Evolutionary conservation across 306 rosid species (phyloP).

Genomic region (Cucumis hystrix): DNA sequence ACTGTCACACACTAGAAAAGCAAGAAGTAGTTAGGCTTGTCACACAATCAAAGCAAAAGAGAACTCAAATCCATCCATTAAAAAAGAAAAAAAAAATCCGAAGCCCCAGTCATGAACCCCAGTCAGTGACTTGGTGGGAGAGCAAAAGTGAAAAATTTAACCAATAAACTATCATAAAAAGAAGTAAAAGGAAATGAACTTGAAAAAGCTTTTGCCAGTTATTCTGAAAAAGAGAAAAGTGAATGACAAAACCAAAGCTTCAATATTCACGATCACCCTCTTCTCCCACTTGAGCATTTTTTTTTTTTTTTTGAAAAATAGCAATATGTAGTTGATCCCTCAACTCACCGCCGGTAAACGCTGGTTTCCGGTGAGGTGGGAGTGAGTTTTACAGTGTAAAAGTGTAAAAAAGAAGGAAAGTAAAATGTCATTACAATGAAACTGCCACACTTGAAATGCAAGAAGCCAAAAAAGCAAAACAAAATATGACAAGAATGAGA

Average conservation of each 20-base stretch:
- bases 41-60: constrained; percentile 1
- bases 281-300: background rate
- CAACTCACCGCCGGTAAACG: background rate
- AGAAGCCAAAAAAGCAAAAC: background rate
- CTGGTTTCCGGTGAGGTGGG: background rate
- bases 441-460: background rate
- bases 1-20: background rate
- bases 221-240: background rate
- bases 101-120: background rate
- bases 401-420: background rate
- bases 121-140: background rate
- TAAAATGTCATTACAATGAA: background rate
- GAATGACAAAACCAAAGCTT: background rate
- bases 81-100: background rate
- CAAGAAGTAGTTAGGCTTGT: background rate
- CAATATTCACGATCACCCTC: background rate
- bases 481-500: background rate
- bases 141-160: background rate
- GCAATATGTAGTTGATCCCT: background rate
- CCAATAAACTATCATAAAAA: background rate
- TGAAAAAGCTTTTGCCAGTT: background rate
- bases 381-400: background rate
- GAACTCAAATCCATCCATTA: background rate
- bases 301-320: background rate
- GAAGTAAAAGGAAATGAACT: background rate